Evolutionary conservation across 148 eudicot species (phyloP), one percentile per base, ranked within the genome.

Genomic region (Diospyros lotus): DNA sequence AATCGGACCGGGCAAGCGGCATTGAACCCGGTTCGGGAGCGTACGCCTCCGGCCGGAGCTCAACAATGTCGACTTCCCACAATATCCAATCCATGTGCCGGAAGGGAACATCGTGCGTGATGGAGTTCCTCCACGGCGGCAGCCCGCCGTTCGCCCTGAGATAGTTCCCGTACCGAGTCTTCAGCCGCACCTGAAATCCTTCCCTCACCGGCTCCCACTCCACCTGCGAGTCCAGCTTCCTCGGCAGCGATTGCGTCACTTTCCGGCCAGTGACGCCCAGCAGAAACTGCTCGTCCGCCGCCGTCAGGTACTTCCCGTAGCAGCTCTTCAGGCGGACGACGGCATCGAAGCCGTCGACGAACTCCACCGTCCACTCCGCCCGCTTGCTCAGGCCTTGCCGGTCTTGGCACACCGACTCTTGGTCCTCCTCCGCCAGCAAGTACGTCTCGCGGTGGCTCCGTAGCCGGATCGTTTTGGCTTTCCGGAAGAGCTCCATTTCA

Each of bases 71-170:
- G 75, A 94, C 77, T 1, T 90, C 87, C 98, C 98, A 94, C 59
- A 91, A 64, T 12, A 92, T 69, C 98, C 97, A 94, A 78, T 88
- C 92, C 5, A 64, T 86, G 13, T 86, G 94, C 64, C 91, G 72
- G 54, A 85, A 85, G 64, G 97, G 97, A 44, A 94, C 87, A 81
- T 92, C 98, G 74, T 94, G 98, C 0, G 98, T 94, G 3, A 94
- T 66, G 18, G 97, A 92, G 54, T 94, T 94, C 64, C 97, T 68
- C 97, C 95, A 92, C 0, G 98, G 98, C 14, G 98, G 98, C 50
- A 94, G 64, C 1, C 97, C 98, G 0, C 92, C 89, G 59, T 94
- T 94, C 4, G 95, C 98, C 51, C 95, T 79, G 48, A 94, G 65
- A 50, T 73, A 94, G 17, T 92, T 88, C 7, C 98, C 98, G 43